Percentiles rank a stretch among this genome's conserved stretches.
phyloP scores from a whole-genome alignment of 352 stramenopile genomes.

The Globisporangium rhizosaccharum region DNA sequence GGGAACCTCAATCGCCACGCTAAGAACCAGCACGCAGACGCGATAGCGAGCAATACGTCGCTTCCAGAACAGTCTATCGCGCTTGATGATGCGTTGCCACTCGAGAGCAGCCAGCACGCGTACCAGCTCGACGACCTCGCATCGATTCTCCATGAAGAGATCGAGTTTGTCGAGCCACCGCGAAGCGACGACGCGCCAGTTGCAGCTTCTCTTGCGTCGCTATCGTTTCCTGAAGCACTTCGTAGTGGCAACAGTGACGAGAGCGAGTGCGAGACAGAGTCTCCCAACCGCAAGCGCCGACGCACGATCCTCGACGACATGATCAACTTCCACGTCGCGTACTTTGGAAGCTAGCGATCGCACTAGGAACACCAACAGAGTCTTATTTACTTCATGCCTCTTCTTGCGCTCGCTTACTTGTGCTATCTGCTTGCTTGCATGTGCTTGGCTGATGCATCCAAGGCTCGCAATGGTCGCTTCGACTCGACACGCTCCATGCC shows the following conservation, averaged over 20 bases:
- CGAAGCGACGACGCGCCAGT: neutral
- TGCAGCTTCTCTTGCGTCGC: neutral
- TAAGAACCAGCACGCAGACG: slow-evolving; percentile 6
- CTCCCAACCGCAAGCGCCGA: neutral
- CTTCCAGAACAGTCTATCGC: too few species aligned
- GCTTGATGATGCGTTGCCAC: neutral
- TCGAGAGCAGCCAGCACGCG: slow-evolving; percentile 4
- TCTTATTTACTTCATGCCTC: too few species aligned
- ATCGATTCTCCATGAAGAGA: slow-evolving; percentile 11
- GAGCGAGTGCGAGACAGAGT: slow-evolving; percentile 6
- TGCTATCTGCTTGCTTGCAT: too few species aligned
- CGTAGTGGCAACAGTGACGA: neutral
- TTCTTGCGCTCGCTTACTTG: too few species aligned
- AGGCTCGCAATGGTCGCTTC: too few species aligned
- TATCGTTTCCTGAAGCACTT: neutral
- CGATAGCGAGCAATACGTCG: neutral
- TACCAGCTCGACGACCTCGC: slow-evolving; percentile 7
- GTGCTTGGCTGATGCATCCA: too few species aligned
- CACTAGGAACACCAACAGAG: too few species aligned
- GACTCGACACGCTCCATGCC: too few species aligned
- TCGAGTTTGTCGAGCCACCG: slow-evolving; percentile 2
- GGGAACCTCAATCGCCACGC: slow-evolving; percentile 45
- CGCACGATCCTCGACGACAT: slow-evolving; percentile 29
- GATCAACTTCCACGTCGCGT: slow-evolving; percentile 33
- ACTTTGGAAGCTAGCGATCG: slow-evolving; percentile 15